Evolutionary conservation across 1,139 yeast genomes (phyloP).

Genomic region (Hansenula lynferdii): DNA sequence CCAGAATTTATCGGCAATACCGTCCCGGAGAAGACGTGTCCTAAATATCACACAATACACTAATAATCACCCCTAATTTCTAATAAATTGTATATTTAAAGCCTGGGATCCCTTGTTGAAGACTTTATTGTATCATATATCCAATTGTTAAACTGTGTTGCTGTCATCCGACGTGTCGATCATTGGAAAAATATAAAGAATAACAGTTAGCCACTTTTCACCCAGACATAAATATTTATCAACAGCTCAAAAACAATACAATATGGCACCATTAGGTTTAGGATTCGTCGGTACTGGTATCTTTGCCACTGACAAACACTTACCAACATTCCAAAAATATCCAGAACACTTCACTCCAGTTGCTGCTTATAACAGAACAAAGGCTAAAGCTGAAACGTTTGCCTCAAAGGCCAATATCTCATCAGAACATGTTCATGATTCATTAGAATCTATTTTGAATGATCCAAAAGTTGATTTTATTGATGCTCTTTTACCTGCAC

Average conservation of each 20-base stretch:
- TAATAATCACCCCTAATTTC: no score
- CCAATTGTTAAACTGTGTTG: no score
- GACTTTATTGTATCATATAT: no score
- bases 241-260: background rate
- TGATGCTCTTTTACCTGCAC: slow-evolving; percentile 86
- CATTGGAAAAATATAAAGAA: no score
- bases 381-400: slow-evolving; percentile 71
- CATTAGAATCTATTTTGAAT: slow-evolving; percentile 57
- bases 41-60: no score
- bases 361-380: slow-evolving; percentile 80
- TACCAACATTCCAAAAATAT: slow-evolving; percentile 60
- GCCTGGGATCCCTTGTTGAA: no score
- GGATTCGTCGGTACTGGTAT: slow-evolving; percentile 91
- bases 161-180: no score
- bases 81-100: no score
- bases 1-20: no score
- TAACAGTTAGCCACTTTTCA: no score
- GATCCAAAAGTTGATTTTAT: slow-evolving; percentile 66
- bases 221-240: no score
- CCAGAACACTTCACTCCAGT: slow-evolving; percentile 38
- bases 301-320: slow-evolving; percentile 78
- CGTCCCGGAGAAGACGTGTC: no score
- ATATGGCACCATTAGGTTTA: slow-evolving; percentile 36
- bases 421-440: slow-evolving; percentile 55
- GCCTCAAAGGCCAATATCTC: slow-evolving; percentile 53